phyloP scores from a whole-genome alignment of 345 rosid genomes.

The Salix udensis region DNA sequence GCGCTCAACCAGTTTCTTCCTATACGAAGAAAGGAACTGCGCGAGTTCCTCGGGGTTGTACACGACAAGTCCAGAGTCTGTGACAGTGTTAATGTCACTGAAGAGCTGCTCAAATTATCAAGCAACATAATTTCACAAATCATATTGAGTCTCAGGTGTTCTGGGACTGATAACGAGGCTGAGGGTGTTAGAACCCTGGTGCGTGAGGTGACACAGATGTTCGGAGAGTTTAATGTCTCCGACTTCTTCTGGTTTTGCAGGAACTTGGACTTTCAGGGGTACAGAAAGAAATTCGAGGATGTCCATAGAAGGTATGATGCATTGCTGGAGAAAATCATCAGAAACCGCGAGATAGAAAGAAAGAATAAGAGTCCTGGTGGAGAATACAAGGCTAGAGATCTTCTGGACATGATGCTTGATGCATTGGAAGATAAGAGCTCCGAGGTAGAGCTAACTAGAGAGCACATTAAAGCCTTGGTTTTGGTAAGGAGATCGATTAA shows the following conservation, averaged over 20 bases:
- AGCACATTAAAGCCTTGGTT: constrained; percentile 36
- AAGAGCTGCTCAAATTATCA: constrained; percentile 38
- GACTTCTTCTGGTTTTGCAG: constrained; percentile 44
- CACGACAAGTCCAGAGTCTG: constrained; percentile 18
- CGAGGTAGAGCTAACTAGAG: constrained; percentile 29
- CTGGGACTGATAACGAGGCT: constrained; percentile 27
- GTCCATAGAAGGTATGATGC: constrained; percentile 27
- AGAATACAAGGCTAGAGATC: constrained; percentile 28
- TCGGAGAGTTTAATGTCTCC: constrained; percentile 44
- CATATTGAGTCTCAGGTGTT: constrained; percentile 41
- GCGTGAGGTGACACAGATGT: constrained; percentile 38
- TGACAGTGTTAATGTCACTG: constrained; percentile 31
- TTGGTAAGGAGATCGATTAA: constrained; percentile 16
- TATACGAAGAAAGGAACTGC: constrained; percentile 25
- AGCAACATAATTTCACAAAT: constrained; percentile 42
- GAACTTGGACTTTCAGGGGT: constrained; percentile 38
- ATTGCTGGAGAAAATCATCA: constrained; percentile 35
- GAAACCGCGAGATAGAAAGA: constrained; percentile 25
- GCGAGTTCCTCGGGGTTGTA: constrained; percentile 6
- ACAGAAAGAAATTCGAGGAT: constrained; percentile 25
- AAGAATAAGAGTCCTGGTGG: background rate
- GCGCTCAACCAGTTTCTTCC: constrained; percentile 36
- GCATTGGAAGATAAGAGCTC: constrained; percentile 25
- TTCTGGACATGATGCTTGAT: constrained; percentile 42
- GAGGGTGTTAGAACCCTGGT: constrained; percentile 28